A percentile compares a stretch with the other conserved stretches of the same genome.
These are phyloP conservation scores for Exophiala dermatitidis DNA, from an alignment of 2,329 filamentous ascomycete species.

Conservation along the genomic window DNA sequence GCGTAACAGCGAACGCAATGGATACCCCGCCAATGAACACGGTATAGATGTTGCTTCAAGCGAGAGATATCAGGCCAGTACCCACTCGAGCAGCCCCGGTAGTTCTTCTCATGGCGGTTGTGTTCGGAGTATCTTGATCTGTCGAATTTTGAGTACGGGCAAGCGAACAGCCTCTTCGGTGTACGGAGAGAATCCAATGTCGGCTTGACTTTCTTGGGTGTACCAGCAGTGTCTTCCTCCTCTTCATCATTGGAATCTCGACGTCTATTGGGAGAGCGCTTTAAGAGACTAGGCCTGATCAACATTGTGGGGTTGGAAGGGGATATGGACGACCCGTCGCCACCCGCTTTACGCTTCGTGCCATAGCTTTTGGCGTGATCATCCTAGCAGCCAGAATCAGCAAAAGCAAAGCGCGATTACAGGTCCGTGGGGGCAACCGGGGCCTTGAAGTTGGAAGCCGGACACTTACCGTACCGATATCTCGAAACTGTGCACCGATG, in stretches of 20 bases:
- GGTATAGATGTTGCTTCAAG: slow-evolving; percentile 27
- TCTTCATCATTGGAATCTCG: slow-evolving; percentile 17
- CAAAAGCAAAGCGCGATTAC: neutral
- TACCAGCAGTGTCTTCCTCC: slow-evolving; percentile 19
- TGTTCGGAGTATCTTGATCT: slow-evolving; percentile 22
- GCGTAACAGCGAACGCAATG: slow-evolving; percentile 21
- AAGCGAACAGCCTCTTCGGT: slow-evolving; percentile 21
- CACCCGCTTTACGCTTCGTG: slow-evolving; percentile 22
- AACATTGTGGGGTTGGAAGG: slow-evolving; percentile 11
- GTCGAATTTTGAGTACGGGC: slow-evolving; percentile 25
- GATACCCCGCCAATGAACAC: slow-evolving; percentile 21
- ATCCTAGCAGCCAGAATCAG: slow-evolving; percentile 2
- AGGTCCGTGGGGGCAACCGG: neutral
- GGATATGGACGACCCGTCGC: slow-evolving; percentile 1
- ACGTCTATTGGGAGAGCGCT: slow-evolving; percentile 8
- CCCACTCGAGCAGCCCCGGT: slow-evolving; percentile 24
- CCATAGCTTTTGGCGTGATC: slow-evolving; percentile 14
- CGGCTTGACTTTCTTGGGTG: slow-evolving; percentile 24
- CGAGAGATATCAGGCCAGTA: slow-evolving; percentile 25
- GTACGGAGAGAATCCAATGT: slow-evolving; percentile 8
- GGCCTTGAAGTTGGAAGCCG: neutral
- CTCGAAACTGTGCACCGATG: slow-evolving; percentile 21
- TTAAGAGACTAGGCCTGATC: slow-evolving; percentile 6
- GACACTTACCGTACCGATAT: slow-evolving; percentile 9
- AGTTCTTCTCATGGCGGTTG: slow-evolving; percentile 23